phyloP scores from a whole-genome alignment of 1,284 basidiomycete species.

The Leccinum brunneo-olivaceum region DNA sequence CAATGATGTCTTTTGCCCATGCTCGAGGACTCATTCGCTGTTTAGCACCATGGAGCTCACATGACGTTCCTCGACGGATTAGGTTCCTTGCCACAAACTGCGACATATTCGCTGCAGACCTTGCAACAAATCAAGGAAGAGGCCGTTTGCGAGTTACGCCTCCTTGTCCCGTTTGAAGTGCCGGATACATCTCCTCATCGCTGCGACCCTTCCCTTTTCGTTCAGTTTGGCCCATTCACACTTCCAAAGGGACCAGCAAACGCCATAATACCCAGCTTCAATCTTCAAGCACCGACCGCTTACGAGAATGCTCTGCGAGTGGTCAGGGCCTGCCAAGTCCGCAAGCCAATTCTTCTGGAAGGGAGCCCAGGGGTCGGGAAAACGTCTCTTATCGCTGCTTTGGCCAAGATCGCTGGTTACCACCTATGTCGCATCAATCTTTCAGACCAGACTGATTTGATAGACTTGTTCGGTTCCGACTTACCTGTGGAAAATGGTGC shows the following conservation, averaged over 20 bases:
- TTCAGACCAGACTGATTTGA: slow-evolving; percentile 96
- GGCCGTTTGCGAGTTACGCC: slow-evolving; percentile 42
- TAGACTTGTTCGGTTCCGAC: slow-evolving; percentile 96
- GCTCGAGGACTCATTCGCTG: slow-evolving; percentile 8
- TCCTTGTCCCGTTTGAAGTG: slow-evolving; percentile 43
- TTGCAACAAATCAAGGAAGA: slow-evolving; percentile 46
- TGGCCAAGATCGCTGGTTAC: slow-evolving; percentile 79
- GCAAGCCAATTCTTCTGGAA: slow-evolving; percentile 91
- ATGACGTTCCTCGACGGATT: slow-evolving; percentile 86
- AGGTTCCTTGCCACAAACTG: slow-evolving; percentile 66
- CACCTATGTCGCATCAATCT: slow-evolving; percentile 93
- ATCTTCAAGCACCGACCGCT: slow-evolving; percentile 85
- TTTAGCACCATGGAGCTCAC: slow-evolving; percentile 79
- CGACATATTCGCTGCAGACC: slow-evolving; percentile 46
- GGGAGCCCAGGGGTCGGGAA: slow-evolving; percentile 99
- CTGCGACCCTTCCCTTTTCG: slow-evolving; percentile 32
- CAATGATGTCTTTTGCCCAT: neutral
- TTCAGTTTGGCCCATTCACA: slow-evolving; percentile 75
- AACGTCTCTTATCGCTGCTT: slow-evolving; percentile 87
- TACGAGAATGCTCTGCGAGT: slow-evolving; percentile 87
- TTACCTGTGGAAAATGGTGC: slow-evolving; percentile 89
- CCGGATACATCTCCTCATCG: slow-evolving; percentile 27
- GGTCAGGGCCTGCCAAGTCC: slow-evolving; percentile 83
- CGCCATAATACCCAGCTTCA: slow-evolving; percentile 51
- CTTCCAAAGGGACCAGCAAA: slow-evolving; percentile 55